A percentile compares a stretch with the other conserved stretches of the same genome.
Conservation (phyloP, 2,329 filamentous ascomycete genomes). For the Neonectria magnoliae region DNA sequence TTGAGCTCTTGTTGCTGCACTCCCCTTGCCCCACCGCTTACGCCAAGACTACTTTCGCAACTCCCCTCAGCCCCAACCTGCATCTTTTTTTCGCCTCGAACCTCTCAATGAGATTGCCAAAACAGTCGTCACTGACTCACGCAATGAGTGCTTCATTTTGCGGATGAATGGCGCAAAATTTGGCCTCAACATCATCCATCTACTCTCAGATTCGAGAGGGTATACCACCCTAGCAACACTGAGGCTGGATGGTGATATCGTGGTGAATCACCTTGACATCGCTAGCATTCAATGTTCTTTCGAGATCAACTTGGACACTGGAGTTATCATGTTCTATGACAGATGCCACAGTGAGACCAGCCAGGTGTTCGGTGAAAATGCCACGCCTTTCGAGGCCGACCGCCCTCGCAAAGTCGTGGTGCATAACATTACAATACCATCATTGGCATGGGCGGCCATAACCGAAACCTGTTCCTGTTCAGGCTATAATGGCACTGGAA, state of each 20-base stretch:
- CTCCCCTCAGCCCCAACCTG: not conserved
- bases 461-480: not conserved
- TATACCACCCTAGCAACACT: not conserved
- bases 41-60: not conserved
- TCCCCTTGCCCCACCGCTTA: not conserved
- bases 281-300: not conserved
- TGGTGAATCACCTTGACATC: not conserved
- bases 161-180: not conserved
- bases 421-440: not conserved
- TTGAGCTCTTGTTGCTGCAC: not conserved
- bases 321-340: not conserved
- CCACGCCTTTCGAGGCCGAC: not conserved
- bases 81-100: not conserved
- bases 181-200: not conserved
- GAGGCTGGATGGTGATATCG: not conserved
- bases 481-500: not conserved
- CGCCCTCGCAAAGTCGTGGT: constrained; percentile 3
- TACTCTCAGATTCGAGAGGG: not conserved
- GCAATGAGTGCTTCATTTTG: not conserved
- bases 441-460: not conserved
- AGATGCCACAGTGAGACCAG: not conserved
- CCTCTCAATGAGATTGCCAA: not conserved
- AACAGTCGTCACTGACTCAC: not conserved
- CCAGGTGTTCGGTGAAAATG: not conserved
- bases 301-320: not conserved